A percentile compares a stretch with the other conserved stretches of the same genome.
Evolutionary conservation across 768 basidiomycete species (phyloP).

Genomic region (Leccinellum rugosiceps): DNA sequence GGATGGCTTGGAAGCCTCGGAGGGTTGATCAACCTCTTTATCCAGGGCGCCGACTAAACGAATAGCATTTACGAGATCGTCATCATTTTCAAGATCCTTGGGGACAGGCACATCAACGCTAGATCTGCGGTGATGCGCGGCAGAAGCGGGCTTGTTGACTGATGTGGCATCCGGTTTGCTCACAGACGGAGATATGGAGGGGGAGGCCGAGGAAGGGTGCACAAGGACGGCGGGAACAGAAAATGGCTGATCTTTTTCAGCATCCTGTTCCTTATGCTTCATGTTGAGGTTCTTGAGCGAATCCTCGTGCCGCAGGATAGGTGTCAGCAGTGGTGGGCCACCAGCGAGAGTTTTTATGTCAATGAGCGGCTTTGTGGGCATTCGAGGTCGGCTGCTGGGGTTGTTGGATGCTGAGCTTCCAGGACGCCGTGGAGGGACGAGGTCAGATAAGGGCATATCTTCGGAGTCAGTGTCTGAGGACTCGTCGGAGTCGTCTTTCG

Average conservation of each 20-base stretch:
- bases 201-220: conserved; percentile 16
- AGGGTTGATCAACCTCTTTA: conserved; percentile 16
- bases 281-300: conserved; percentile 23
- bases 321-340: conserved; percentile 36
- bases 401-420: conserved; percentile 51
- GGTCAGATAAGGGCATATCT: conserved; percentile 61
- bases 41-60: conserved; percentile 30
- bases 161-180: conserved; percentile 7
- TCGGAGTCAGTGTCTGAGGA: conserved; percentile 45
- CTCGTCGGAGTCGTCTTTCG: conserved; percentile 21
- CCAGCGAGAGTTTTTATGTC: conserved; percentile 32
- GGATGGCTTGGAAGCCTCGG: background rate
- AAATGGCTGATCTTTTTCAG: conserved; percentile 28
- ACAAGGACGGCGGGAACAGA: conserved; percentile 27
- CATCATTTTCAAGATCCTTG: conserved; percentile 19
- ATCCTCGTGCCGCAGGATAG: conserved; percentile 28
- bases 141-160: background rate
- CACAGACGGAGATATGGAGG: conserved; percentile 16
- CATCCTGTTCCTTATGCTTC: conserved; percentile 19
- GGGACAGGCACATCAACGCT: conserved; percentile 12
- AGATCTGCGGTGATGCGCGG: conserved; percentile 16
- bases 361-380: conserved; percentile 43
- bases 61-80: conserved; percentile 31
- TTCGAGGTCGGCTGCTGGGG: conserved; percentile 27
- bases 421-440: conserved; percentile 62